Conservation (phyloP, 208 protist genomes). For the Leishmania amazonensis region DNA sequence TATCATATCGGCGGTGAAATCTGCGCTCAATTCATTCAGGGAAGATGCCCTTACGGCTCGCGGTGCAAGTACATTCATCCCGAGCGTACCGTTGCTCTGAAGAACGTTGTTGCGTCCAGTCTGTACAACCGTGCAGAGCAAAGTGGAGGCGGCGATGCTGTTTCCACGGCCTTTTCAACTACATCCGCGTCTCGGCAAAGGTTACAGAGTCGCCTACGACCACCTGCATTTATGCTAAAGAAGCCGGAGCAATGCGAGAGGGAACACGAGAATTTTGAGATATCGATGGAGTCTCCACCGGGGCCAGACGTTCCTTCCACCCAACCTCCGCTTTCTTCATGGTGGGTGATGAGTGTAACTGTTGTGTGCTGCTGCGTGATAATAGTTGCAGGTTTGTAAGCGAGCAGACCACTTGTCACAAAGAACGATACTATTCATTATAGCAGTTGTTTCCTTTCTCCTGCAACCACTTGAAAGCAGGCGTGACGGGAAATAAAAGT, state of each 20-base stretch:
- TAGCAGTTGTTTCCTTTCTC: background rate
- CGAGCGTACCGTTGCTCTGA: constrained; percentile 38
- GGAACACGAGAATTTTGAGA: background rate
- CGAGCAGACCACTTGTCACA: background rate
- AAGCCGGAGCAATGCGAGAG: background rate
- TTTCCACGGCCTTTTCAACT: constrained; percentile 31
- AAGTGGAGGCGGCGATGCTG: constrained; percentile 1
- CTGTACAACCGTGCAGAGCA: constrained; percentile 27
- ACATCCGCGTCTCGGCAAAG: constrained; percentile 29
- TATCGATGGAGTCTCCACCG: background rate
- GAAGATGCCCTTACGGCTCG: constrained; percentile 52
- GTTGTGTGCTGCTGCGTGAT: constrained; percentile 34
- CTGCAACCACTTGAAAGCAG: background rate
- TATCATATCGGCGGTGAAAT: constrained; percentile 49
- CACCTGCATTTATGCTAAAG: constrained; percentile 46
- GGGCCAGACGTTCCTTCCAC: background rate
- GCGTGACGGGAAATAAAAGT: background rate
- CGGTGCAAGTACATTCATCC: constrained; percentile 65
- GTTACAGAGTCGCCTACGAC: constrained; percentile 46
- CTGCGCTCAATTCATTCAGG: constrained; percentile 54
- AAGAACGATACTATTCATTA: constrained; percentile 2
- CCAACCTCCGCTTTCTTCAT: background rate
- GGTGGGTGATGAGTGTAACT: constrained; percentile 36
- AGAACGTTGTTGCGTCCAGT: constrained; percentile 36
- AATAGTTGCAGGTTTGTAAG: constrained; percentile 21